Conservation (phyloP, 176 grass and related monocot species). For the Oryza coarctata region DNA sequence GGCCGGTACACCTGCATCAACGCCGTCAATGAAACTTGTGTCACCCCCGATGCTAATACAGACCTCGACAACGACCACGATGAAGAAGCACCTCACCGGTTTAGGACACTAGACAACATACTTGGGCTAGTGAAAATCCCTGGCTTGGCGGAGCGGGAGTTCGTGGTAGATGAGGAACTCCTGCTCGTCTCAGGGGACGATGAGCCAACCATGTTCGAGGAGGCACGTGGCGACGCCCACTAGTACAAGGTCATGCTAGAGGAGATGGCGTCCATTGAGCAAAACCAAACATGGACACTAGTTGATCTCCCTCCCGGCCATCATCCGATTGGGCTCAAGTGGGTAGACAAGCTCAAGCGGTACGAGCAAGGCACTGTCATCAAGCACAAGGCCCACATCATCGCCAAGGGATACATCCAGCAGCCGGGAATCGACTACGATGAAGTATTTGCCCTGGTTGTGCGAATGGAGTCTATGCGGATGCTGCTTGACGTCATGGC, state of each 20-base stretch:
- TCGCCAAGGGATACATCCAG: not conserved
- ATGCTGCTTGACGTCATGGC: not conserved
- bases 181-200: not conserved
- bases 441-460: not conserved
- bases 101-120: not conserved
- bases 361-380: not conserved
- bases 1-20: not conserved
- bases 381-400: not conserved
- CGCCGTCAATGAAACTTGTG: too few species aligned
- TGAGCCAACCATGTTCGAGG: not conserved
- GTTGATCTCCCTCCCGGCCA: not conserved
- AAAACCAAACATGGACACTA: not conserved
- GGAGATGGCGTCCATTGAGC: not conserved
- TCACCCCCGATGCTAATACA: not conserved
- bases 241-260: not conserved
- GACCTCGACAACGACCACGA: not conserved
- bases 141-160: not conserved
- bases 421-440: not conserved
- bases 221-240: rapidly evolving
- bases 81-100: not conserved
- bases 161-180: not conserved
- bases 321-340: not conserved
- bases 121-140: not conserved
- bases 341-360: not conserved
- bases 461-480: not conserved